A percentile compares a stretch with the other conserved stretches of the same genome.
Conservation (phyloP, 768 basidiomycete genomes). For the Rhodosporidiobolus odoratus region DNA sequence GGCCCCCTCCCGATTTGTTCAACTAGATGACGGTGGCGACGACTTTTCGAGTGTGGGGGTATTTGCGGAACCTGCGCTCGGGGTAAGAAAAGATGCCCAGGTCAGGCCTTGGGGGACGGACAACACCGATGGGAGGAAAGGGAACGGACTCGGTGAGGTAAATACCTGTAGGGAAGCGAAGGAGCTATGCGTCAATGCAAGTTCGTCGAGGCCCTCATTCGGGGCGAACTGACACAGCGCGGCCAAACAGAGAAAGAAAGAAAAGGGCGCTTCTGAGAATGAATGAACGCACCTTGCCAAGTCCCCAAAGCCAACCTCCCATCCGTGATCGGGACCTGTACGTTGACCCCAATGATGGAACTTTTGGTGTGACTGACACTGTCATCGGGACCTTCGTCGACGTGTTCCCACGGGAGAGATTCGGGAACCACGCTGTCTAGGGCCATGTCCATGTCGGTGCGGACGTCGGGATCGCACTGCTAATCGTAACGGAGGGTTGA, state of each 20-base stretch:
- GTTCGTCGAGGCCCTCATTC: no score
- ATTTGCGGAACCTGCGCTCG: constrained; percentile 55
- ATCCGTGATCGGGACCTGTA: constrained; percentile 77
- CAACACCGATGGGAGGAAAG: no score
- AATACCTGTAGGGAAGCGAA: constrained; percentile 54
- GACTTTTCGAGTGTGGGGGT: constrained; percentile 60
- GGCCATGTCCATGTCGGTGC: constrained; percentile 87
- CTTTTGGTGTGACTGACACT: constrained; percentile 90
- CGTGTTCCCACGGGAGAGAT: constrained; percentile 71
- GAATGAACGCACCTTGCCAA: constrained; percentile 67
- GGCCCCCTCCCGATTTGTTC: not conserved
- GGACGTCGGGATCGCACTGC: constrained; percentile 32
- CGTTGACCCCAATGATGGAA: constrained; percentile 71
- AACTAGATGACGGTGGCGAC: constrained; percentile 70
- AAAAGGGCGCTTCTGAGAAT: not conserved
- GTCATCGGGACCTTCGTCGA: constrained; percentile 57
- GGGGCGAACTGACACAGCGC: no score
- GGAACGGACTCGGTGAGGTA: constrained; percentile 65
- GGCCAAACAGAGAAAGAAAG: not conserved
- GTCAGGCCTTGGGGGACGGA: not conserved
- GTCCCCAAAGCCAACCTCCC: constrained; percentile 73
- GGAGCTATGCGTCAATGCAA: not conserved
- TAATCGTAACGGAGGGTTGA: not conserved
- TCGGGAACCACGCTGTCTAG: constrained; percentile 85
- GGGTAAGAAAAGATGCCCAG: not conserved